Evolutionary conservation across 169 alveolate species (phyloP).

Genomic region (Plasmodium cynomolgi): DNA sequence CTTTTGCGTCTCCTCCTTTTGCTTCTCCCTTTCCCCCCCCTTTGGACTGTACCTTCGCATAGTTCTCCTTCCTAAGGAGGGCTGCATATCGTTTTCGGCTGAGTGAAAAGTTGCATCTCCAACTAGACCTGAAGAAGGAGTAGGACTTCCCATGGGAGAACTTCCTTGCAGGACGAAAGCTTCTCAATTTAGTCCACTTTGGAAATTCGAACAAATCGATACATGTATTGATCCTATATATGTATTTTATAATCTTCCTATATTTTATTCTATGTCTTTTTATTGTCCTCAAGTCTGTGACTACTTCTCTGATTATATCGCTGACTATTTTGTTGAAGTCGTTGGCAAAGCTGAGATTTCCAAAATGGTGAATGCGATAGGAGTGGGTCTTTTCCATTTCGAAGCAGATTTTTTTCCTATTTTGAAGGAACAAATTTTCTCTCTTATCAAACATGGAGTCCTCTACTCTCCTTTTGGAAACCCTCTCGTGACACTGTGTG

Average conservation of each 20-base stretch:
- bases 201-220: background rate
- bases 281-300: conserved; percentile 7
- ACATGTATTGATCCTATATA: conserved; percentile 22
- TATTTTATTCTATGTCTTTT: conserved; percentile 40
- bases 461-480: conserved; percentile 15
- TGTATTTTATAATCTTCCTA: conserved; percentile 44
- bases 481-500: conserved; percentile 4
- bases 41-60: background rate
- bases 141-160: background rate
- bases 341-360: background rate
- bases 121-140: background rate
- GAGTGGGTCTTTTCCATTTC: conserved; percentile 43
- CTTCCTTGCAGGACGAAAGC: background rate
- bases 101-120: conserved; percentile 14
- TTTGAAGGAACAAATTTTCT: conserved; percentile 6
- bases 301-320: conserved; percentile 39
- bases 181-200: background rate
- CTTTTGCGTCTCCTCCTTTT: no score
- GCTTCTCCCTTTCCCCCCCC: background rate
- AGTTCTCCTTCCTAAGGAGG: background rate
- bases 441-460: conserved; percentile 14
- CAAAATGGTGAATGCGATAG: conserved; percentile 52
- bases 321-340: conserved; percentile 1
- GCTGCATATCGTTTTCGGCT: background rate
- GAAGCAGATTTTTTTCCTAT: conserved; percentile 24